phyloP scores from a whole-genome alignment of 192 early-diverging fungal genomes.

The Backusella liffmaniae region DNA sequence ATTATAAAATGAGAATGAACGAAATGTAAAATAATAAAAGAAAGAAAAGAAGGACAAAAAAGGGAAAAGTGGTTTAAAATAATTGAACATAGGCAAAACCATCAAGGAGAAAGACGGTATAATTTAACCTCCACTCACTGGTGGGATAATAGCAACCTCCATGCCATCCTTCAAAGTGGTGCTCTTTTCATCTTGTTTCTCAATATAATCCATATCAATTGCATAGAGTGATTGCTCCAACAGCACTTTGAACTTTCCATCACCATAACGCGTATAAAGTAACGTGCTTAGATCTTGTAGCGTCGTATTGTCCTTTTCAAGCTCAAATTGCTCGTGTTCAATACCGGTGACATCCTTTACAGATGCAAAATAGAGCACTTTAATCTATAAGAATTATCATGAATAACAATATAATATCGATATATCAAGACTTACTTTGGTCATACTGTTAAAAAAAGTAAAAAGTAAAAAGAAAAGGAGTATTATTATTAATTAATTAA shows the following conservation, averaged over 20 bases:
- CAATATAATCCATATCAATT: slow-evolving; percentile 64
- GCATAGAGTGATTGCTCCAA: slow-evolving; percentile 54
- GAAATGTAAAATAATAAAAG: neutral
- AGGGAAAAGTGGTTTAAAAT: neutral
- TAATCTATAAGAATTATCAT: slow-evolving; percentile 37
- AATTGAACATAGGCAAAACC: too few species aligned
- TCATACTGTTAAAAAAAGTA: neutral
- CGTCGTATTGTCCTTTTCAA: slow-evolving; percentile 25
- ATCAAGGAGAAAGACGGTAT: neutral
- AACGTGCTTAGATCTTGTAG: neutral
- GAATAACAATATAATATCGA: neutral
- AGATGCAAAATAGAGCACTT: slow-evolving; percentile 60
- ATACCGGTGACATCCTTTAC: slow-evolving; percentile 49
- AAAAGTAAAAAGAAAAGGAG: neutral
- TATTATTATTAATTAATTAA: too few species aligned
- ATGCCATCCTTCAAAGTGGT: slow-evolving; percentile 50
- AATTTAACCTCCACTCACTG: slow-evolving; percentile 62
- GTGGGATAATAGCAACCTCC: slow-evolving; percentile 65
- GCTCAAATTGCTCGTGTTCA: slow-evolving; percentile 41
- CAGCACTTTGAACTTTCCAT: slow-evolving; percentile 28
- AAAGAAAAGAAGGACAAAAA: neutral
- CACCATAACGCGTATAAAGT: slow-evolving; percentile 16
- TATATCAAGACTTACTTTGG: neutral
- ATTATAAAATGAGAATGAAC: neutral
- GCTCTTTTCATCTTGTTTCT: slow-evolving; percentile 37